phyloP scores from a whole-genome alignment of 1,139 yeast genomes.

The Candida smagusa region DNA sequence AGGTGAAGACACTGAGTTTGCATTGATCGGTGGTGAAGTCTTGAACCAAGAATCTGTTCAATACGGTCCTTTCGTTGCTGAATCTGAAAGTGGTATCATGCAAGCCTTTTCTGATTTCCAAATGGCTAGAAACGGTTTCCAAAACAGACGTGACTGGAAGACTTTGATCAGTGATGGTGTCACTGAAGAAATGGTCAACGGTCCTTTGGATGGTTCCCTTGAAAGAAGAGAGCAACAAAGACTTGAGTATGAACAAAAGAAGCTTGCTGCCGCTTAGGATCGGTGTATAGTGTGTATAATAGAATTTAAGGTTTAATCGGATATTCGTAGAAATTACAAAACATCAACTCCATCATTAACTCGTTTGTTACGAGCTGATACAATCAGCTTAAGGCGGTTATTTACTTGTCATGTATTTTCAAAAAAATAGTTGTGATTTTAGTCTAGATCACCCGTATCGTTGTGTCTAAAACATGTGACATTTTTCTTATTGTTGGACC shows the following conservation, averaged over 20 bases:
- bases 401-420: no score
- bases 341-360: no score
- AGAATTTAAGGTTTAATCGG: no score
- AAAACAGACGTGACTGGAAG: constrained; percentile 64
- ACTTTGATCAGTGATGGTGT: constrained; percentile 66
- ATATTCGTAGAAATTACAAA: no score
- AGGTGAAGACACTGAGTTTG: constrained; percentile 43
- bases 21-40: constrained; percentile 72
- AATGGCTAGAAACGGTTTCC: constrained; percentile 68
- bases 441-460: no score
- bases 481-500: no score
- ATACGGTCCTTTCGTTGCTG: constrained; percentile 80
- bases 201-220: constrained; percentile 35
- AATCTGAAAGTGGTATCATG: constrained; percentile 17
- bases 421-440: no score
- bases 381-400: no score
- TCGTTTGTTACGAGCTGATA: no score
- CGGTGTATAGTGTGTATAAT: no score
- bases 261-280: neutral
- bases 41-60: constrained; percentile 78
- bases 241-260: constrained; percentile 16
- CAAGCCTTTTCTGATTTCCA: constrained; percentile 74
- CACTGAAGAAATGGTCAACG: constrained; percentile 42
- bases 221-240: constrained; percentile 30
- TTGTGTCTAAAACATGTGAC: no score